Evolutionary conservation across 768 basidiomycete genomes (phyloP).

Genomic region (Auriscalpium vulgare): DNA sequence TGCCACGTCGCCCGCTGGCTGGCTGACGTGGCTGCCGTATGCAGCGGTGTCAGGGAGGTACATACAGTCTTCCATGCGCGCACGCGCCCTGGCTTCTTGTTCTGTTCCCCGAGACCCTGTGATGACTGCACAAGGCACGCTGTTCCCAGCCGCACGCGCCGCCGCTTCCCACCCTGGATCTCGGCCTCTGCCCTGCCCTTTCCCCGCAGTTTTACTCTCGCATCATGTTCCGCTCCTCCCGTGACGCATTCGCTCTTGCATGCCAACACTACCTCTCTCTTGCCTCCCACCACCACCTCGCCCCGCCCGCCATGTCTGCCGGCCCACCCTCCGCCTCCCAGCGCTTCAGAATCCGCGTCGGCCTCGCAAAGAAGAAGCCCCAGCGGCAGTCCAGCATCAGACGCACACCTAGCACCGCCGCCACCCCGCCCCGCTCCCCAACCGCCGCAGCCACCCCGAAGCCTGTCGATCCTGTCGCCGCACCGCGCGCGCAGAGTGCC

Average conservation of each 20-base stretch:
- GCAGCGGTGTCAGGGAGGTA: no score
- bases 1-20: no score
- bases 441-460: neutral
- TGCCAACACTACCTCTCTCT: neutral
- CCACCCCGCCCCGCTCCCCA: neutral
- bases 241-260: neutral
- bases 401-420: neutral
- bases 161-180: no score
- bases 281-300: neutral
- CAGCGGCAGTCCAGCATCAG: neutral
- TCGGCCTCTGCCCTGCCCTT: no score
- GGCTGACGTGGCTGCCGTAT: no score
- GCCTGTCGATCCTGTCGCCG: neutral
- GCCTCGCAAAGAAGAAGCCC: neutral
- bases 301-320: neutral
- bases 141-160: no score
- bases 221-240: no score
- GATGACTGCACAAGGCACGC: no score
- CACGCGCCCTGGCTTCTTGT: no score
- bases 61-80: no score
- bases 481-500: neutral
- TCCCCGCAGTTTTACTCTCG: no score
- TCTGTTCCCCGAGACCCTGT: no score
- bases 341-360: neutral
- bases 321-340: neutral